Evolutionary conservation across 2,329 filamentous ascomycete species (phyloP).

Genomic region (Neofusicoccum laricinum): DNA sequence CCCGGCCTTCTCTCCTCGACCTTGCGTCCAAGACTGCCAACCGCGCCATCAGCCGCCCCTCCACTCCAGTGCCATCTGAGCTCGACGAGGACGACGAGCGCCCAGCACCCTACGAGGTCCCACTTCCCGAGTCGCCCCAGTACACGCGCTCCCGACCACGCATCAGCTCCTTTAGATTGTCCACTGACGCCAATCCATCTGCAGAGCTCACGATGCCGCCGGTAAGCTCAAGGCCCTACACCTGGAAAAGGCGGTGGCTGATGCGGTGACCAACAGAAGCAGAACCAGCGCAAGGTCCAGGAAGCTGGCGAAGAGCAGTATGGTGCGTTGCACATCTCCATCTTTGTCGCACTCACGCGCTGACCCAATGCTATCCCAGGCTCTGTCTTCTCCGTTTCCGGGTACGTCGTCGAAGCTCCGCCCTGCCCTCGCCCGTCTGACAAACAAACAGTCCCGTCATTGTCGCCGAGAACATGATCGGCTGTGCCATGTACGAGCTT

Average conservation of each 20-base stretch:
- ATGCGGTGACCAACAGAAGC: conserved; percentile 31
- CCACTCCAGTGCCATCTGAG: conserved; percentile 10
- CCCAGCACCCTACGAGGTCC: conserved; percentile 23
- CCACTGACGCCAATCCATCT: background rate
- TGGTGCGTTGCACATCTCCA: conserved; percentile 42
- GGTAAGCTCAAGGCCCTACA: conserved; percentile 15
- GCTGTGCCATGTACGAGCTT: conserved; percentile 99
- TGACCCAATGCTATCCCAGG: conserved; percentile 35
- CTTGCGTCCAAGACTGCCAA: conserved; percentile 54
- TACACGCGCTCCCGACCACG: conserved; percentile 22
- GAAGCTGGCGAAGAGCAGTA: conserved; percentile 53
- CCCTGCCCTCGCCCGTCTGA: conserved; percentile 27
- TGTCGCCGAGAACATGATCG: conserved; percentile 96
- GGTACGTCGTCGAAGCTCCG: conserved; percentile 40
- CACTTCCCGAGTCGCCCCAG: conserved; percentile 25
- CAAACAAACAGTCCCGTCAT: conserved; percentile 69
- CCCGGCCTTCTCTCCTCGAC: conserved; percentile 61
- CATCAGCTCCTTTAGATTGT: background rate
- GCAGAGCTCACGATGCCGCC: conserved; percentile 33
- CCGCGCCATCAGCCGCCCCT: conserved; percentile 35
- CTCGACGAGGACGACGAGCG: conserved; percentile 17
- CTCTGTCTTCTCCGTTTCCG: conserved; percentile 69
- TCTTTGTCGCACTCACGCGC: background rate
- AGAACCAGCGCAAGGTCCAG: conserved; percentile 40
- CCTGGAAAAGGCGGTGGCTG: conserved; percentile 12